phyloP scores from a whole-genome alignment of 1,284 basidiomycete genomes.

The Pseudozyma pruni region DNA sequence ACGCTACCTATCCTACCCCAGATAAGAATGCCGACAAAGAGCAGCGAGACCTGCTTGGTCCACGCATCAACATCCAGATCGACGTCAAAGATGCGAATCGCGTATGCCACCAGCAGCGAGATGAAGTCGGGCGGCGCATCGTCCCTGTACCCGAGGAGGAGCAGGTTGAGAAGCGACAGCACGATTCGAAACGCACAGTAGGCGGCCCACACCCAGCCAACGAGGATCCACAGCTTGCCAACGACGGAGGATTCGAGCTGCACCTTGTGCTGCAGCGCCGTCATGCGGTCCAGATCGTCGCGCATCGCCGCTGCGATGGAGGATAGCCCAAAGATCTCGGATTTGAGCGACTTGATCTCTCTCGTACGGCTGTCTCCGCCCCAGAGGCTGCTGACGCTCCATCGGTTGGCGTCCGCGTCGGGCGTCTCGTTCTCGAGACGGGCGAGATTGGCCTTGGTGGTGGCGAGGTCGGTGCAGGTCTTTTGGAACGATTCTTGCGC shows the following conservation, averaged over 20 bases:
- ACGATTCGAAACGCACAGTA: constrained; percentile 67
- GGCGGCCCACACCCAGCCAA: constrained; percentile 67
- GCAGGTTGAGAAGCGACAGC: constrained; percentile 44
- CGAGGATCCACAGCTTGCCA: constrained; percentile 64
- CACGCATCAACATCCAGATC: constrained; percentile 68
- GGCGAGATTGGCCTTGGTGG: constrained; percentile 46
- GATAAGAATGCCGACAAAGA: constrained; percentile 69
- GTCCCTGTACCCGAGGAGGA: constrained; percentile 53
- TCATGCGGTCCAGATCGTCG: constrained; percentile 65
- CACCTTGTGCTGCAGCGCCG: constrained; percentile 61
- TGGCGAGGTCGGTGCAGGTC: constrained; percentile 47
- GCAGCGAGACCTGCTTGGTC: constrained; percentile 67
- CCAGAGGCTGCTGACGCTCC: constrained; percentile 26
- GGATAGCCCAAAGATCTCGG: constrained; percentile 68
- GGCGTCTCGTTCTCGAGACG: constrained; percentile 35
- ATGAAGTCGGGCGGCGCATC: constrained; percentile 65
- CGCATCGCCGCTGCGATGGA: constrained; percentile 68
- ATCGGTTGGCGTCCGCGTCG: constrained; percentile 9
- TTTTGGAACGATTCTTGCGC: constrained; percentile 47
- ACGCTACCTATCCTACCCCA: constrained; percentile 68
- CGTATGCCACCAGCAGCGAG: constrained; percentile 62
- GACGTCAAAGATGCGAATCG: constrained; percentile 65
- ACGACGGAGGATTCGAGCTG: constrained; percentile 64
- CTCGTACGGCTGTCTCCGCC: constrained; percentile 34
- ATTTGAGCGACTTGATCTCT: constrained; percentile 65